Conservation (phyloP, 2,329 filamentous ascomycete genomes). For the Coniochaeta hoffmannii region DNA sequence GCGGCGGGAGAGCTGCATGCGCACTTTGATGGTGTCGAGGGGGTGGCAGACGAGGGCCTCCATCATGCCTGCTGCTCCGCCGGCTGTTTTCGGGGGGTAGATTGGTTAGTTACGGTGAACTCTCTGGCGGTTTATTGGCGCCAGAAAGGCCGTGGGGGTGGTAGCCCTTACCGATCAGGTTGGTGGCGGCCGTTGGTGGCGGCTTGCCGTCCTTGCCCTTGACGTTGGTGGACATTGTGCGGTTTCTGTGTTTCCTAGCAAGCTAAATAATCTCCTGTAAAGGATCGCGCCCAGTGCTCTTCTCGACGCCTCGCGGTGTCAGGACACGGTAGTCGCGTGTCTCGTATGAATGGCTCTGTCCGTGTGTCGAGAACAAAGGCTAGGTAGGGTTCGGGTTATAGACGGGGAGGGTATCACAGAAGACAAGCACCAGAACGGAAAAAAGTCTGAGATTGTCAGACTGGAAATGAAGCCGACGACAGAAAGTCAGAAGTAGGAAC, state of each 20-base stretch:
- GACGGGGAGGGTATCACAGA: background rate
- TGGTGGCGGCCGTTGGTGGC: constrained; percentile 79
- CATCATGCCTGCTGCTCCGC: constrained; percentile 98
- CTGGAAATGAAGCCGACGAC: background rate
- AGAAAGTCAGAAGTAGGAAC: background rate
- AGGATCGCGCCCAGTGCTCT: background rate
- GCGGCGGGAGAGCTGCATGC: constrained; percentile 94
- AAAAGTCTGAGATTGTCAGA: background rate
- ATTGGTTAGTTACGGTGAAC: constrained; percentile 11
- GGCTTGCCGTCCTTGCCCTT: constrained; percentile 52
- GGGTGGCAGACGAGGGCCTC: constrained; percentile 74
- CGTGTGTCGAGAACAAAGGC: background rate
- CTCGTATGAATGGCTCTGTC: background rate
- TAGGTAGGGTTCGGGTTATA: background rate
- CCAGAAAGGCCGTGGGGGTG: constrained; percentile 3
- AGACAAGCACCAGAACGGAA: background rate
- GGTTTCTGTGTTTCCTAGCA: background rate
- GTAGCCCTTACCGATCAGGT: constrained; percentile 67
- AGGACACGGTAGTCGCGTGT: background rate
- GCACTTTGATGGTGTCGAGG: constrained; percentile 92
- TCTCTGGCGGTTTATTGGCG: constrained; percentile 8
- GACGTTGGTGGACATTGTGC: constrained; percentile 32
- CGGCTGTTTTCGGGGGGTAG: constrained; percentile 48
- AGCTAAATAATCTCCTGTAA: background rate
- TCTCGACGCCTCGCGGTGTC: background rate